Percentiles rank a stretch among this genome's conserved stretches.
Conservation (phyloP, 305 asterid genomes). For the Petunia hybrid region DNA sequence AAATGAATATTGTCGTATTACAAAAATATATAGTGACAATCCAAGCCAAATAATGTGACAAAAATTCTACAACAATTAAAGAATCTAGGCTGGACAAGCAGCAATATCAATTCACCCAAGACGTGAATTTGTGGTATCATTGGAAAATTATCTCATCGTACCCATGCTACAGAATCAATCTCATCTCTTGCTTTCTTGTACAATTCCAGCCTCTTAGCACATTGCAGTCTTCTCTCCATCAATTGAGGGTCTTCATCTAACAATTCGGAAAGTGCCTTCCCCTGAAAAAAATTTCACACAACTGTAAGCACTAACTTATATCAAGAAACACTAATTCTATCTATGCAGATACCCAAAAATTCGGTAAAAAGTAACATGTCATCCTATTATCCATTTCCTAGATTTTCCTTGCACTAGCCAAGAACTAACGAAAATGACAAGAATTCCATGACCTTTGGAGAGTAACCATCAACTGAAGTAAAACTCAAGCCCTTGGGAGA, state of each 20-base stretch:
- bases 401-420: background rate
- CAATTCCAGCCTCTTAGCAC: constrained; percentile 84
- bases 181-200: constrained; percentile 97
- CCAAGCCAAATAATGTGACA: background rate
- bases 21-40: background rate
- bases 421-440: background rate
- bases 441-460: background rate
- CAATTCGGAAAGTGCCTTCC: constrained; percentile 70
- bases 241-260: constrained; percentile 91
- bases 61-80: constrained; percentile 26
- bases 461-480: background rate
- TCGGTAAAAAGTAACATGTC: too few relatives aligned
- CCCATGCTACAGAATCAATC: constrained; percentile 93
- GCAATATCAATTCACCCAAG: constrained; percentile 20
- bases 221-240: constrained; percentile 86
- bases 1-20: constrained; percentile 2
- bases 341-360: background rate
- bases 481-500: background rate
- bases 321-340: background rate
- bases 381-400: background rate
- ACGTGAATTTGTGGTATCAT: constrained; percentile 19
- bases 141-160: constrained; percentile 47
- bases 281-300: constrained; percentile 52
- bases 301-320: background rate
- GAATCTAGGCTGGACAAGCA: constrained; percentile 24